Evolutionary conservation across 495 filamentous ascomycete genomes (phyloP).

Genomic region (Echria macrotheca): DNA sequence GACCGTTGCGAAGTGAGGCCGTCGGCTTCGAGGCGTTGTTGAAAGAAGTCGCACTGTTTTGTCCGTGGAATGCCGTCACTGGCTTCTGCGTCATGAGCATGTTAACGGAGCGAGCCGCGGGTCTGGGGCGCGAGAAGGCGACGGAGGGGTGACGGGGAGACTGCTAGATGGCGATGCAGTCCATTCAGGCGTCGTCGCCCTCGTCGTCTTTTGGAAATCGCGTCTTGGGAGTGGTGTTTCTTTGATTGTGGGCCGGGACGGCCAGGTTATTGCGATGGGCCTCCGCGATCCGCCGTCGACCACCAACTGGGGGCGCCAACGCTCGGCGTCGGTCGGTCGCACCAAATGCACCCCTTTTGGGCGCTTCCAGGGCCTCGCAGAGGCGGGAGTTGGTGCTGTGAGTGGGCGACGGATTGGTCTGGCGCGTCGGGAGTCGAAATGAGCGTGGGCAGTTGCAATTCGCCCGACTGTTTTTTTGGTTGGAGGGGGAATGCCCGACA

Average conservation of each 20-base stretch:
- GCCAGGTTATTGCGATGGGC: constrained; percentile 1
- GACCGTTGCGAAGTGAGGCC: not conserved
- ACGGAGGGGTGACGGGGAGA: not conserved
- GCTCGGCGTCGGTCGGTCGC: constrained; percentile 2
- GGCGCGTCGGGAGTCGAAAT: constrained; percentile 21
- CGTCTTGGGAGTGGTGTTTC: not conserved
- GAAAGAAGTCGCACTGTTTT: constrained; percentile 31
- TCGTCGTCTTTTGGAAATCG: not conserved
- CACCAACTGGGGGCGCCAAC: not conserved
- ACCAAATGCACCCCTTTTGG: constrained; percentile 2
- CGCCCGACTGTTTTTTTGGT: constrained; percentile 24
- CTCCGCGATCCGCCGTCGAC: not conserved
- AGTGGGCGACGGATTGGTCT: constrained; percentile 27
- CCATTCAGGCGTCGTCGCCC: not conserved
- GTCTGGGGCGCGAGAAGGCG: constrained; percentile 5
- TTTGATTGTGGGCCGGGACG: no score
- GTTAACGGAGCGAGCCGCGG: constrained; percentile 7
- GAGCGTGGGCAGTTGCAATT: constrained; percentile 26
- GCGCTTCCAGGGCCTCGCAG: constrained; percentile 14
- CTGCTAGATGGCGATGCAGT: constrained; percentile 6
- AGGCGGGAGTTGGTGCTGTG: constrained; percentile 25
- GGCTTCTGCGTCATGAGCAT: constrained; percentile 50
- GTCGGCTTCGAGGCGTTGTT: no score
- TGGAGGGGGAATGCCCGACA: constrained; percentile 8
- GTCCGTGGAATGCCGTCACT: constrained; percentile 43